These are phyloP conservation scores for Auricularia auricula-judae DNA, from an alignment of 768 basidiomycete genomes.

Conservation along the genomic window DNA sequence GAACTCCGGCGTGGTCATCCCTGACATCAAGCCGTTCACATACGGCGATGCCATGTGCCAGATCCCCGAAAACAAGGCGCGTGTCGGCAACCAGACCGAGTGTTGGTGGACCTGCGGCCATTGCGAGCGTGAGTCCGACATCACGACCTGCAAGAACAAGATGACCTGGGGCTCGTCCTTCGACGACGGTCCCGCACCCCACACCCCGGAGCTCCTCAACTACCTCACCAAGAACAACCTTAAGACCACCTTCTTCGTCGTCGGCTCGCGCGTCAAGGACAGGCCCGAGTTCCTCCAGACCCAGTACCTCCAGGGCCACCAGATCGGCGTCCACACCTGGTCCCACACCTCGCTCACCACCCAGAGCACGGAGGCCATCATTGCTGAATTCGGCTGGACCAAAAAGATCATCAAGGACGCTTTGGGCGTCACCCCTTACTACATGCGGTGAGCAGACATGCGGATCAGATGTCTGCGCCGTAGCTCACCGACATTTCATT, in stretches of 20 bases:
- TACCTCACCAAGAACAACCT: conserved; percentile 26
- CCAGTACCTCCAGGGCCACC: conserved; percentile 29
- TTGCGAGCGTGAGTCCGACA: conserved; percentile 11
- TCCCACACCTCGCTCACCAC: conserved; percentile 5
- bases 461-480: not conserved
- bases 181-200: conserved; percentile 32
- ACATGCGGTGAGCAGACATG: conserved; percentile 23
- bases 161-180: conserved; percentile 10
- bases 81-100: not conserved
- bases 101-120: conserved; percentile 27
- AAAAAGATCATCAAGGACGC: conserved; percentile 32
- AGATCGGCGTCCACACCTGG: conserved; percentile 81
- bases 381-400: conserved; percentile 36
- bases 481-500: conserved; percentile 4
- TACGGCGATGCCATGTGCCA: conserved; percentile 35
- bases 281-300: conserved; percentile 32
- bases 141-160: conserved; percentile 9
- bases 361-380: conserved; percentile 29
- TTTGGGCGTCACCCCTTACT: conserved; percentile 33
- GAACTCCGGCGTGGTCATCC: conserved; percentile 10
- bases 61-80: conserved; percentile 24
- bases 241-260: conserved; percentile 36
- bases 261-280: conserved; percentile 25
- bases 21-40: conserved; percentile 20
- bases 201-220: conserved; percentile 33